Percentiles rank a stretch among this genome's conserved stretches.
Evolutionary conservation across 2,329 filamentous ascomycete species (phyloP).

Genomic region (Colletotrichum navitas): DNA sequence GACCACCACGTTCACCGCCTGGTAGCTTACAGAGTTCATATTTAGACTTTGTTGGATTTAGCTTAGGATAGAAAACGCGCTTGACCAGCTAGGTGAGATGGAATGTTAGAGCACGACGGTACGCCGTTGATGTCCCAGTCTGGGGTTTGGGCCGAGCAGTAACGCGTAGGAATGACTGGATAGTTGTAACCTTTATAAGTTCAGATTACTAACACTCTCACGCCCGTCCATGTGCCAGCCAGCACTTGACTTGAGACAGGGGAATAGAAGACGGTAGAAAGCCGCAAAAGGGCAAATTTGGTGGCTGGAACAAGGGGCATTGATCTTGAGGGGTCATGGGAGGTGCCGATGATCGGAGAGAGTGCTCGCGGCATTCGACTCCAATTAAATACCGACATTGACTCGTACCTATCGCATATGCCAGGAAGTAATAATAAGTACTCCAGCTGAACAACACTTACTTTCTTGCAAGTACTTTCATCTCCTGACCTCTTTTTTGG

Average conservation of each 20-base stretch:
- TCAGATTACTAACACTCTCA: neutral
- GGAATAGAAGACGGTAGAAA: slow-evolving; percentile 1
- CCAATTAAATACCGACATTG: neutral
- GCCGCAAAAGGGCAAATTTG: neutral
- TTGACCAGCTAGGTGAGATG: slow-evolving; percentile 70
- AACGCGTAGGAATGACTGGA: neutral
- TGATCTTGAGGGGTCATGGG: neutral
- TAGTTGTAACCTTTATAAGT: neutral
- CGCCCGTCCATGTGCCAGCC: neutral
- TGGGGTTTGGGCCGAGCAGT: too few species aligned
- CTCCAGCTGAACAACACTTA: too few species aligned
- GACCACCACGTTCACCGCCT: slow-evolving; percentile 86
- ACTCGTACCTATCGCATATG: neutral
- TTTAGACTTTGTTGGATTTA: slow-evolving; percentile 73
- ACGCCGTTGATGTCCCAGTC: neutral
- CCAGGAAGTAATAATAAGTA: neutral
- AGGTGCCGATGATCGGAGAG: slow-evolving; percentile 20
- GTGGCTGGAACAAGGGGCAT: neutral
- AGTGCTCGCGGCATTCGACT: neutral
- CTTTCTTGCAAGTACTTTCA: too few species aligned
- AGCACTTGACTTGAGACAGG: slow-evolving; percentile 10
- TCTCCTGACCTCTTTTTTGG: neutral
- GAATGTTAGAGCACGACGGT: neutral
- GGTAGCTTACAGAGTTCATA: slow-evolving; percentile 85
- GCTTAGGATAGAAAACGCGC: slow-evolving; percentile 88